Percentiles rank a stretch among this genome's conserved stretches.
phyloP scores from a whole-genome alignment of 2,329 filamentous ascomycete genomes.

The Allantophomopsis lycopodina region DNA sequence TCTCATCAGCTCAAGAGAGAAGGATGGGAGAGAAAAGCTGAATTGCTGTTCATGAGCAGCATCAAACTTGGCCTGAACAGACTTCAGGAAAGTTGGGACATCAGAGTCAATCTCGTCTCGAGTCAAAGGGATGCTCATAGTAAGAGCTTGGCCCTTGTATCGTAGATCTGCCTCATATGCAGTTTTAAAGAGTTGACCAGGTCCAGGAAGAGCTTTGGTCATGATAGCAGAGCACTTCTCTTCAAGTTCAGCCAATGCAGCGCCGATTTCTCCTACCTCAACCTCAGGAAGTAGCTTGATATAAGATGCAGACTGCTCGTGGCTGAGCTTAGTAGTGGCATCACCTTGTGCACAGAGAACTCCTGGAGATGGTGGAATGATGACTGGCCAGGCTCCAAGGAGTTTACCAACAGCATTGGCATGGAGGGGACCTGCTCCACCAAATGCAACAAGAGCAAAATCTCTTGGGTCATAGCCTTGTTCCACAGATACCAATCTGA shows the following conservation, averaged over 20 bases:
- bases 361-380: slow-evolving; percentile 33
- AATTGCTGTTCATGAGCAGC: slow-evolving; percentile 29
- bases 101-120: slow-evolving; percentile 19
- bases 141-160: slow-evolving; percentile 30
- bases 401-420: slow-evolving; percentile 33
- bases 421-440: slow-evolving; percentile 35
- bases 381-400: slow-evolving; percentile 34
- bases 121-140: slow-evolving; percentile 20
- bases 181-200: slow-evolving; percentile 13
- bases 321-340: slow-evolving; percentile 31
- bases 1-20: slow-evolving; percentile 32
- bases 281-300: slow-evolving; percentile 26
- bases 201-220: slow-evolving; percentile 10
- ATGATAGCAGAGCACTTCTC: too few relatives aligned
- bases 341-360: slow-evolving; percentile 34
- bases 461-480: slow-evolving; percentile 35
- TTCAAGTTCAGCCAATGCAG: too few relatives aligned
- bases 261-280: too few relatives aligned
- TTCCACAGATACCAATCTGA: slow-evolving; percentile 34
- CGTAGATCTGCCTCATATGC: slow-evolving; percentile 29
- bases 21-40: slow-evolving; percentile 25
- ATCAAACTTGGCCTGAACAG: slow-evolving; percentile 25
- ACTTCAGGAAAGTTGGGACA: slow-evolving; percentile 15
- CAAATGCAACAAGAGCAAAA: slow-evolving; percentile 34
- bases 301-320: slow-evolving; percentile 29